These are phyloP conservation scores for Nitzschia inconspicua DNA, from an alignment of 108 stramenopile species.

Conservation along the genomic window DNA sequence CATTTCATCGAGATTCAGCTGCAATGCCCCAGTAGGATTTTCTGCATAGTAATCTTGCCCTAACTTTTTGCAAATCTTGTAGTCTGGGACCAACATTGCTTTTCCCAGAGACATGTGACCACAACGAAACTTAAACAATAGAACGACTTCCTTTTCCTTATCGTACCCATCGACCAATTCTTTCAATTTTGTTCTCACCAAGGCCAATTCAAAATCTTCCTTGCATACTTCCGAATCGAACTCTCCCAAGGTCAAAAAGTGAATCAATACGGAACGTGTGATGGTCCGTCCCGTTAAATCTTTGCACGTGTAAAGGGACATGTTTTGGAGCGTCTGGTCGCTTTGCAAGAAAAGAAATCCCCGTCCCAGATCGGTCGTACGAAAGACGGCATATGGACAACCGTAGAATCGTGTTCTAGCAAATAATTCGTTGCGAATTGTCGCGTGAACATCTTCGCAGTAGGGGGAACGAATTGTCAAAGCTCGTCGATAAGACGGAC, in stretches of 20 bases:
- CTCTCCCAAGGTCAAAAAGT: conserved; percentile 81
- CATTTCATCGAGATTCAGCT: conserved; percentile 79
- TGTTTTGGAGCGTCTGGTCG: conserved; percentile 52
- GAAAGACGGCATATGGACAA: conserved; percentile 72
- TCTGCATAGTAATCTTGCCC: conserved; percentile 71
- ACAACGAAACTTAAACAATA: conserved; percentile 74
- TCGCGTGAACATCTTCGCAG: conserved; percentile 42
- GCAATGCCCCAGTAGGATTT: conserved; percentile 48
- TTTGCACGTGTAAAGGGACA: conserved; percentile 60
- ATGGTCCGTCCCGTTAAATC: conserved; percentile 17
- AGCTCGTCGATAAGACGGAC: conserved; percentile 65
- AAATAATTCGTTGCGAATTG: conserved; percentile 64
- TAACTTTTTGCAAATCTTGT: conserved; percentile 58
- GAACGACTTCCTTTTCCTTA: conserved; percentile 53
- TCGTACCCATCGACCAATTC: conserved; percentile 63
- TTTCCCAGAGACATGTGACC: conserved; percentile 76
- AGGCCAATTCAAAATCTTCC: conserved; percentile 84
- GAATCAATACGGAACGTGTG: conserved; percentile 58
- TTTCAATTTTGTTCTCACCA: conserved; percentile 50
- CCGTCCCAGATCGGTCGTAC: conserved; percentile 38
- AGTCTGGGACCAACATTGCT: conserved; percentile 70
- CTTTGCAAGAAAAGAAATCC: conserved; percentile 84
- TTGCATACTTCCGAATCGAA: conserved; percentile 77
- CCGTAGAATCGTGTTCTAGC: conserved; percentile 74
- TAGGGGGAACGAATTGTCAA: conserved; percentile 27